Evolutionary conservation across 2,329 filamentous ascomycete genomes (phyloP), one percentile per base, ranked within the genome.

Genomic region (Sclerotinia glacialis): DNA sequence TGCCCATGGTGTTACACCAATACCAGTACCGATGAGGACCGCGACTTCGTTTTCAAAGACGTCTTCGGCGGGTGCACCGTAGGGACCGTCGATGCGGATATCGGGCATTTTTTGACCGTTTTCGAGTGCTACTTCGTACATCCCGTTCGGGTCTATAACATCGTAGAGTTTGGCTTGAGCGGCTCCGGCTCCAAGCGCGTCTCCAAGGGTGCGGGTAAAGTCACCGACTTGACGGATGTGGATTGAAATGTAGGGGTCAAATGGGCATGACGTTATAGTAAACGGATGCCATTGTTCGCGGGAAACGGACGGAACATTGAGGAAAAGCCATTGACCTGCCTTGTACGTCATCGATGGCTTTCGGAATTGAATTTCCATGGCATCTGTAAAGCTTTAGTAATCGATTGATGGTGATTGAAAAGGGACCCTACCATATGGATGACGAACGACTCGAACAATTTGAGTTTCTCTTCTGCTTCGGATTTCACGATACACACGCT

Each of bases 261-360:
- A 95, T 6, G 95, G 95, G 79, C 95, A 99, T 12, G 95, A 98
- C 2, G 95, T 99, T 78, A 99, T 98, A 75, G 95, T 99, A 78
- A 98, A 99, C 1, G 95, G 95, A 79, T 99, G 95, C 95, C 95
- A 99, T 81, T 99, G 93, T 76, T 92, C 89, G 73, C 84, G 86
- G 71, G 92, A 97, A 64, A 99, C 87, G 8, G 91, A 89, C 0
- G 95, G 95, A 31, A 96, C 89, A 78, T 98, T 94, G 68, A 99
- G 84, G 83, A 98, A 98, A 47, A 98, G 87, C 93, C 94, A 99
- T 80, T 99, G 95, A 42, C 95, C 95, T 18, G 95, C 90, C 85
- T 97, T 98, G 86, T 99, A 99, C 76, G 88, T 92, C 89, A 99
- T 96, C 67, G 90, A 95, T 6, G 94, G 92, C 81, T 99, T 99